phyloP scores from a whole-genome alignment of 495 filamentous ascomycete genomes.

The Aspergillus homomorphus region DNA sequence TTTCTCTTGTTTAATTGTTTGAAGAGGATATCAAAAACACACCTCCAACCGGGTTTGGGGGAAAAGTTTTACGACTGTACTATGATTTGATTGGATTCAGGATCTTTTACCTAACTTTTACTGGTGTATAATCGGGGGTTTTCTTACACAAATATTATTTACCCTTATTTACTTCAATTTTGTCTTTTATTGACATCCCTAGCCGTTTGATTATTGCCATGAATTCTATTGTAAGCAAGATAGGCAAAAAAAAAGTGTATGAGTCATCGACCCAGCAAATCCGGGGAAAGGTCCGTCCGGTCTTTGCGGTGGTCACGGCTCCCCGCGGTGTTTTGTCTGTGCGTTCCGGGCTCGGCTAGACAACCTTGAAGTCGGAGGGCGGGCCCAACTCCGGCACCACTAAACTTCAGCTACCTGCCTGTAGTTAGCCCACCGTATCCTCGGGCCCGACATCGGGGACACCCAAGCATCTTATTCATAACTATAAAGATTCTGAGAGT shows the following conservation, averaged over 20 bases:
- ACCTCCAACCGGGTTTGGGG: constrained; percentile 23
- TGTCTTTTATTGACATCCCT: neutral
- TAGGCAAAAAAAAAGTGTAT: neutral
- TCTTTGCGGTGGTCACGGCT: neutral
- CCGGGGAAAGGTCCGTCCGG: neutral
- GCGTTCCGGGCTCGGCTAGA: neutral
- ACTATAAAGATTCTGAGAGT: too few relatives aligned
- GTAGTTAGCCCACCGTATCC: too few relatives aligned
- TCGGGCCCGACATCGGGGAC: too few relatives aligned
- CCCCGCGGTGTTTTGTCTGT: neutral
- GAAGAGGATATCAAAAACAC: constrained; percentile 13
- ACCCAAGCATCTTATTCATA: too few relatives aligned
- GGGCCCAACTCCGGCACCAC: too few relatives aligned
- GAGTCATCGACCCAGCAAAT: neutral
- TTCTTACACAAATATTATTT: neutral
- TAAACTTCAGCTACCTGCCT: too few relatives aligned
- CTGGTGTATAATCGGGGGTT: neutral
- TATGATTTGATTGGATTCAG: constrained; percentile 32
- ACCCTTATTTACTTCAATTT: neutral
- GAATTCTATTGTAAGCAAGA: too few relatives aligned
- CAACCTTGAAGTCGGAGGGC: too few relatives aligned
- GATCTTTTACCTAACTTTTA: neutral
- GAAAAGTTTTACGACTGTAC: constrained; percentile 45
- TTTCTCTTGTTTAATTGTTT: constrained; percentile 12
- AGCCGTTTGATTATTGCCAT: too few relatives aligned